Base-by-base conservation (phyloP, 148 eudicot species). In the Vaccinium corymbosum region DNA sequence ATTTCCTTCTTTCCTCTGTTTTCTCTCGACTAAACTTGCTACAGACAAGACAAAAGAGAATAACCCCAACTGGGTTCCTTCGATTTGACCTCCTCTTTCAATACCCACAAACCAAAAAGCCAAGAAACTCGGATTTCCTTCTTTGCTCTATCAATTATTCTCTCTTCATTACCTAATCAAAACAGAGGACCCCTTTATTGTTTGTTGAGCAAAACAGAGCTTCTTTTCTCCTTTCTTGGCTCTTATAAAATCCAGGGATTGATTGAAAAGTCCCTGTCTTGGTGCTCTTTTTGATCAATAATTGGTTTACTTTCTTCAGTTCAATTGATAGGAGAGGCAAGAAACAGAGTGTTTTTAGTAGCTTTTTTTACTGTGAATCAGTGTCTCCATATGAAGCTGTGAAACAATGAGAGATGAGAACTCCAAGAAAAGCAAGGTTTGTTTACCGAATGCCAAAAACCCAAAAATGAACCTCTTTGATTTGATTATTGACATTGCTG, bases 381-480 rank as follows among this genome's bases (percentile, higher is more conserved):
- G 61, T 64, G 29, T 27, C 14, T 74, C 51, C 86, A 35, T 90
- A 88, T 93, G 94, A 93, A 88, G 89, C 59, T 77, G 83, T 92
- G 92, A 86, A 85, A 89, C 90, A 84, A 94, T 94, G 99, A 94
- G 92, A 78, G 95, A 94, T 92, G 95, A 86, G 13, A 95, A 87
- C 89, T 89, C 88, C 79, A 97, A 92, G 89, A 94, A 94, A 87
- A 94, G 89, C 95, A 97, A 97, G 98, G 99, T 94, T 52, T 85
- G 93, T 89, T 85, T 84, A 53, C 17, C 16, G 53, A 74, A 55
- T 35, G 61, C n/a, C 3, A 55, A 55, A 82, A 82, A 27, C 8
- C 22, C 52, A 29, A 68, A 48, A 53, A 13, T 16, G 59, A 14
- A 13, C 46, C 68, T 61, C 56, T 46, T 64, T 22, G 51, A 71